Base-by-base conservation (phyloP, 148 eudicot species). In the Cornus controversa region DNA sequence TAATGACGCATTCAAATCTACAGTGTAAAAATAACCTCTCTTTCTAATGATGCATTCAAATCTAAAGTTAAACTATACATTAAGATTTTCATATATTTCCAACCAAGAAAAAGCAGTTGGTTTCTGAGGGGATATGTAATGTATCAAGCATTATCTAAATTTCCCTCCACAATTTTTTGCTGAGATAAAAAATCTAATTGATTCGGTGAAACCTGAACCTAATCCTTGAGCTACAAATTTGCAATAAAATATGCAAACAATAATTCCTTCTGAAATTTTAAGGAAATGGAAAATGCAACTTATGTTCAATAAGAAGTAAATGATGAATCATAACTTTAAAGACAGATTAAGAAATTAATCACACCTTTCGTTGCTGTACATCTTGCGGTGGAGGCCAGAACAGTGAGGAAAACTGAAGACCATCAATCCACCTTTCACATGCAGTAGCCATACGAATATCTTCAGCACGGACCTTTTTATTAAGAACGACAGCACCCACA, bases 331-430 rank as follows among this genome's bases (percentile, higher is more conserved):
- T 50, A 50, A 50, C 18, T 50, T 50, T 50, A 15, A 50, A 50
- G 45, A 5, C 3, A 50, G 57, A 1, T 36, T 2, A 27, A 65
- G 28, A 29, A 27, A 25, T 50, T 28, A 65, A 29, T 66, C 78
- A 27, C 80, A 94, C 98, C 95, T 92, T 94, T 77, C 91, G 81
- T 78, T 92, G 98, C 16, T 87, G 91, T 64, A 75, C 73, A 76
- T 94, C 97, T 66, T 82, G 94, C 53, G 96, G 98, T 37, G 97
- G 96, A 20, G 90, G 97, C 97, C 97, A 94, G 80, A 92, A 94
- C 81, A 94, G 73, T 22, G 97, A 94, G 16, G 98, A 94, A 80
- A 85, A 92, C 75, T 90, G 96, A 78, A 94, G 91, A 66, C 93
- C 87, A 65, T 94, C 98, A 50, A 88, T 92, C 98, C 98, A 94